Evolutionary conservation across 1,139 yeast genomes (phyloP).

Genomic region (Pichia sp.): DNA sequence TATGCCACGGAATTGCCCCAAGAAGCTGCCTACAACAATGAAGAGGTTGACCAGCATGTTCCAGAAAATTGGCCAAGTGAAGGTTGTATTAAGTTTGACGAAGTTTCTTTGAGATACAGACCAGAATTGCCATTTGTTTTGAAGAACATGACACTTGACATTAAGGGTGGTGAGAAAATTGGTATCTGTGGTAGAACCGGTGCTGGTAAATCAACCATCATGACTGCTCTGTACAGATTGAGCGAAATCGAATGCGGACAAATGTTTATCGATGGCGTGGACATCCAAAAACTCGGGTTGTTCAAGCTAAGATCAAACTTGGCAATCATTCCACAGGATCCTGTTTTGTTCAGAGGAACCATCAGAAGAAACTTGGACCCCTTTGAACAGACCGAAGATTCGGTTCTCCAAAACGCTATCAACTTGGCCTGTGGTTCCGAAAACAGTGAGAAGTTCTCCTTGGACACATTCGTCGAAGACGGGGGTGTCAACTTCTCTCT

Average conservation of each 20-base stretch:
- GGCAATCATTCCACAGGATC: constrained; percentile 39
- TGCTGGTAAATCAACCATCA: constrained; percentile 37
- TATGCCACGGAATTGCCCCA: constrained; percentile 64
- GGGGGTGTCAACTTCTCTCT: constrained; percentile 41
- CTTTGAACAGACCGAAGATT: constrained; percentile 31
- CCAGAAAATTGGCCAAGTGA: constrained; percentile 47
- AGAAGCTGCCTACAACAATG: constrained; percentile 42
- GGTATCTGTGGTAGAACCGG: constrained; percentile 40
- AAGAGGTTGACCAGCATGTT: constrained; percentile 2
- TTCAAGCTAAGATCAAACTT: constrained; percentile 29
- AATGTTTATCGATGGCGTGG: constrained; percentile 30
- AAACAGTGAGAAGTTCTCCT: constrained; percentile 28
- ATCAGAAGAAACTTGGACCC: constrained; percentile 36
- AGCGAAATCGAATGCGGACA: constrained; percentile 25
- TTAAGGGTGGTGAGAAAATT: constrained; percentile 30
- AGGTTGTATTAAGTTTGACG: constrained; percentile 50
- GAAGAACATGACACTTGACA: constrained; percentile 29
- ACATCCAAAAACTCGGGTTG: constrained; percentile 29
- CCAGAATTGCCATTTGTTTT: constrained; percentile 44
- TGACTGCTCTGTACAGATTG: constrained; percentile 34
- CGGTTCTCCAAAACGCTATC: constrained; percentile 36
- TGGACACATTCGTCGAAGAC: constrained; percentile 38
- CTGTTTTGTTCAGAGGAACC: constrained; percentile 34
- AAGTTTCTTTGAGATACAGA: constrained; percentile 63
- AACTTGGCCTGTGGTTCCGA: constrained; percentile 30